Evolutionary conservation across 1,284 basidiomycete species (phyloP).

Genomic region (Fomitopsis pinicola): DNA sequence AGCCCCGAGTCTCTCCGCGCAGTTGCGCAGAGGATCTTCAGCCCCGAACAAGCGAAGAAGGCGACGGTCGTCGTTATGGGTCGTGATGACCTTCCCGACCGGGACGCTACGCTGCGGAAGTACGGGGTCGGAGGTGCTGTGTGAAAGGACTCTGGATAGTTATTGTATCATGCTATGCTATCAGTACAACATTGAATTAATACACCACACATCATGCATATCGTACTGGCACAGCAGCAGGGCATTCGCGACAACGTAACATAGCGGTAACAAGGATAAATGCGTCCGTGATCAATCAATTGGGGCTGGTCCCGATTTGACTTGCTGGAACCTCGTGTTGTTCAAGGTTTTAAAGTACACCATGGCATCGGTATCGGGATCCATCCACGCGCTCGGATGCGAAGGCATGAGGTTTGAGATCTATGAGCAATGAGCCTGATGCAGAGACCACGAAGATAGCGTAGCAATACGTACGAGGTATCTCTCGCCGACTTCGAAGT

Average conservation of each 20-base stretch:
- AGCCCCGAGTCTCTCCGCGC: constrained; percentile 66
- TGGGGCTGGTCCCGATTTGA: constrained; percentile 2
- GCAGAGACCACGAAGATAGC: background rate
- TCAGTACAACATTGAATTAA: constrained; percentile 2
- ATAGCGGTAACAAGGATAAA: background rate
- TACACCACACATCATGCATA: background rate
- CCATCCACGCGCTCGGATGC: constrained; percentile 25
- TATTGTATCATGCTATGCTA: background rate
- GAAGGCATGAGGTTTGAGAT: constrained; percentile 26
- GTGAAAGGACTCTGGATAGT: background rate
- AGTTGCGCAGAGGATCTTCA: constrained; percentile 74
- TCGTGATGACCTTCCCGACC: constrained; percentile 62
- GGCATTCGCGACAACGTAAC: background rate
- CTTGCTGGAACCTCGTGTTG: constrained; percentile 21
- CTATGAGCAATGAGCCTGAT: constrained; percentile 9
- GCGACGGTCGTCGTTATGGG: constrained; percentile 75
- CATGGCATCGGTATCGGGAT: constrained; percentile 17
- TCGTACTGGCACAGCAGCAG: background rate
- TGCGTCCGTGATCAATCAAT: background rate
- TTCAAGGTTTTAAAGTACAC: constrained; percentile 24
- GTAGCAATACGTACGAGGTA: constrained; percentile 55
- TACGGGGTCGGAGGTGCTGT: constrained; percentile 54
- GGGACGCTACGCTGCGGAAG: constrained; percentile 54
- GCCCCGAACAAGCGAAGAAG: constrained; percentile 54
- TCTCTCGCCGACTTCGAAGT: constrained; percentile 61